Evolutionary conservation across 2,329 filamentous ascomycete genomes (phyloP), one percentile per base, ranked within the genome.

Genomic region (Fonsecaea nubica): DNA sequence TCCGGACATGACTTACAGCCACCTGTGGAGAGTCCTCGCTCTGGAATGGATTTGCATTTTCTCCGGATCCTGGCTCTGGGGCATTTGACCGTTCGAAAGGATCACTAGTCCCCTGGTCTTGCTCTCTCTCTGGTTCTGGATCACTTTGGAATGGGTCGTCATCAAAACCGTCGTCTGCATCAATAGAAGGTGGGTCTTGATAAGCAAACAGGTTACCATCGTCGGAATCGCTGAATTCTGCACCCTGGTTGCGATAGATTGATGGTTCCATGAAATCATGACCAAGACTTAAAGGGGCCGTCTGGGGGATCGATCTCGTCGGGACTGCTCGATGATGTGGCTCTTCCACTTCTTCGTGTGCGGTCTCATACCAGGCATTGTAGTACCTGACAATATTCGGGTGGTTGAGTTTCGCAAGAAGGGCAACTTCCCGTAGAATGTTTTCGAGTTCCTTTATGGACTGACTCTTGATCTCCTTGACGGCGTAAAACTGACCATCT

Each of bases 261-360:
- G 89, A 92, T 0, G 92, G 95, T 66, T 93, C 97, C 76, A 98
- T 95, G 74, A 97, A 97, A 75, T 99, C 95, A 40, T 98, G 82
- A 0, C 92, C 93, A 32, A 65, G 45, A 25, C 70, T 64, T 3
- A 67, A n/a, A n/a, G 64, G 60, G 52, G 52, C 54, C 9, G 65
- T 48, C 32, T 66, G 68, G 30, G 50, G 58, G 13, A 60, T 42
- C 15, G 65, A 65, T 59, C 58, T 53, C 10, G 53, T 52, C n/a
- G 57, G 63, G 32, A 62, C 45, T 36, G 15, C 21, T 48, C 36
- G 59, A 15, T 62, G 59, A 30, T 35, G 45, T 15, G 52, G 40
- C 8, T 68, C 68, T 54, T 66, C 59, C 5, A 62, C 55, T 15
- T 58, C 60, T 18, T 64, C 66, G 48, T 72, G 62, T 53, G 70